phyloP scores from a whole-genome alignment of 2,329 filamentous ascomycete genomes.

The Cercospora janseana region DNA sequence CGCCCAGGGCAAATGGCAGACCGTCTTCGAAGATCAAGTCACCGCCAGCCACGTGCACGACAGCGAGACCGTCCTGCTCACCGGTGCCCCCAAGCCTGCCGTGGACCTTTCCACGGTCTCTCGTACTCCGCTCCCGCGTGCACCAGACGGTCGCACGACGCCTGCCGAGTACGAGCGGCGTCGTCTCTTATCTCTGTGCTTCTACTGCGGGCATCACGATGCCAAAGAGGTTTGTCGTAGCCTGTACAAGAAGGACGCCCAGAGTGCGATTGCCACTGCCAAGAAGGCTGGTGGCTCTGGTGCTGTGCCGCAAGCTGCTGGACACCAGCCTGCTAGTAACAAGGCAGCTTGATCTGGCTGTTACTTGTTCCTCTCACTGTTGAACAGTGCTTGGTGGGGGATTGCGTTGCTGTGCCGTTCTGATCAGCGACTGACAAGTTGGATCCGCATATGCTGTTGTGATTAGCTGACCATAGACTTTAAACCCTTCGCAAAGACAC shows the following conservation, averaged over 20 bases:
- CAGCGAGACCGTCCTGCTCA: too few relatives aligned
- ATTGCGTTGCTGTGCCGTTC: neutral
- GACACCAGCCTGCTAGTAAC: neutral
- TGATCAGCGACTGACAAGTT: neutral
- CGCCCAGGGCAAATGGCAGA: too few relatives aligned
- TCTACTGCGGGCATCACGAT: neutral
- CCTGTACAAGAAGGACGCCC: neutral
- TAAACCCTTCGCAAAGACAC: too few relatives aligned
- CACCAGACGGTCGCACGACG: neutral
- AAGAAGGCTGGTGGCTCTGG: neutral
- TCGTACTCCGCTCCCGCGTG: neutral
- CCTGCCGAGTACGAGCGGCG: neutral
- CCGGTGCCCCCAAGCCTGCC: too few relatives aligned
- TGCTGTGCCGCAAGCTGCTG: neutral
- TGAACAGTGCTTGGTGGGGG: neutral
- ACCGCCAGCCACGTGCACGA: too few relatives aligned
- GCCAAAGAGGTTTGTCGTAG: neutral
- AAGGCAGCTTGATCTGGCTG: neutral
- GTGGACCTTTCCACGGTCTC: too few relatives aligned
- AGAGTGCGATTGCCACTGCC: neutral
- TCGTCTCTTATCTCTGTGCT: neutral
- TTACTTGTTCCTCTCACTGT: neutral
- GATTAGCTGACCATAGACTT: neutral
- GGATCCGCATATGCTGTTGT: neutral
- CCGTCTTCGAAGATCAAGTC: too few relatives aligned